Evolutionary conservation across 1,284 basidiomycete genomes (phyloP).

Genomic region (Ustilago vetiveriae): DNA sequence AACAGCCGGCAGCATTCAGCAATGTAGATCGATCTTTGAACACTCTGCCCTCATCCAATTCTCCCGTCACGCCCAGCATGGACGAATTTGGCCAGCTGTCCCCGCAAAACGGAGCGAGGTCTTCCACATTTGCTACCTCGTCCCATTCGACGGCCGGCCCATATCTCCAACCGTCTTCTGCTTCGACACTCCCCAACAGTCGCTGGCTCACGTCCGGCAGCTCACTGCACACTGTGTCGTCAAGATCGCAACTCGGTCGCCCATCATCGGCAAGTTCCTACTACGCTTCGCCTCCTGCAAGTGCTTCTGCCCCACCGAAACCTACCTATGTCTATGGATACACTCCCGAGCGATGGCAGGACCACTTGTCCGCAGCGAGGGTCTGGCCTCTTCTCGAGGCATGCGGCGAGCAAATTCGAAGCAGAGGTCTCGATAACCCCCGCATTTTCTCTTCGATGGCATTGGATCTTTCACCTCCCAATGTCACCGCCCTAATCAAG

Average conservation of each 20-base stretch:
- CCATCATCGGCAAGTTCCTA: not conserved
- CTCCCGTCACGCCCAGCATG: not conserved
- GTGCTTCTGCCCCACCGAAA: not conserved
- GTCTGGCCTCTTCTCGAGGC: constrained; percentile 49
- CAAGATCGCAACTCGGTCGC: constrained; percentile 4
- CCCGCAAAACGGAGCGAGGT: not conserved
- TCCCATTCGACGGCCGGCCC: not conserved
- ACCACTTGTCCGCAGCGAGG: constrained; percentile 44
- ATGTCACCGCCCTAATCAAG: constrained; percentile 52
- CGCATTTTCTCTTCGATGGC: constrained; percentile 66
- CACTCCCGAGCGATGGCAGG: constrained; percentile 52
- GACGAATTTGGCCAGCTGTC: constrained; percentile 30
- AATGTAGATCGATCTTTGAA: not conserved
- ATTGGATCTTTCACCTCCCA: constrained; percentile 56
- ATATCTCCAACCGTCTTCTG: constrained; percentile 2
- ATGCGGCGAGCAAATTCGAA: constrained; percentile 55
- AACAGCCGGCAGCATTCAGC: too few species aligned
- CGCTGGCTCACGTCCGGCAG: constrained; percentile 6
- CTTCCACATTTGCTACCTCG: constrained; percentile 15
- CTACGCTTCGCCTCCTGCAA: constrained; percentile 1
- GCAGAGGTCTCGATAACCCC: constrained; percentile 60
- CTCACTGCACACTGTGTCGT: constrained; percentile 6
- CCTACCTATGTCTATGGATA: constrained; percentile 54
- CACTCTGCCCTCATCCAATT: not conserved
- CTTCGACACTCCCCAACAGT: constrained; percentile 3